Evolutionary conservation across 2,329 filamentous ascomycete genomes (phyloP).

Genomic region (Colletotrichum melonis): DNA sequence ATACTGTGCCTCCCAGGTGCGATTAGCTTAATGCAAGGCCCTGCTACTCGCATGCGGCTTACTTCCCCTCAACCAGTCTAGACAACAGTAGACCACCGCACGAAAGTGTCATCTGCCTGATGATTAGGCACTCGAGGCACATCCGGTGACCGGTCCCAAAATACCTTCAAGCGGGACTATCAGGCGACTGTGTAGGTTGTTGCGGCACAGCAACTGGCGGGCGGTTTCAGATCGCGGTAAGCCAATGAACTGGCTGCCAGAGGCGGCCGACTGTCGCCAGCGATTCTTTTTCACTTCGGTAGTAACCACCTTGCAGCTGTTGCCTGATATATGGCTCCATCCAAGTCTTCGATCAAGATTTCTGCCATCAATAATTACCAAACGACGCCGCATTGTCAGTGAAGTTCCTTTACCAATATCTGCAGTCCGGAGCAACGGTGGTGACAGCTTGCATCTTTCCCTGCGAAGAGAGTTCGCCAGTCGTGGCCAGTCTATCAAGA

Average conservation of each 20-base stretch:
- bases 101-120: not conserved
- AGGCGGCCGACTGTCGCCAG: not conserved
- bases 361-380: not conserved
- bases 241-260: not conserved
- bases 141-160: not conserved
- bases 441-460: not conserved
- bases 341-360: not conserved
- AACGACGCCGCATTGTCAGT: not conserved
- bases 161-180: not conserved
- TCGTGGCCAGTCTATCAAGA: not conserved
- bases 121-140: not conserved
- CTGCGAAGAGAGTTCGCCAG: not conserved
- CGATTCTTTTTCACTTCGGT: not conserved
- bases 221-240: not conserved
- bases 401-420: not conserved
- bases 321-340: not conserved
- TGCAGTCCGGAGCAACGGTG: not conserved
- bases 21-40: not conserved
- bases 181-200: not conserved
- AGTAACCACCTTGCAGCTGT: not conserved
- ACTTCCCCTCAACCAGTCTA: not conserved
- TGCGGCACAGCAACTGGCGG: not conserved
- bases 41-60: not conserved
- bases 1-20: conserved; percentile 6
- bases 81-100: not conserved